phyloP scores from a whole-genome alignment of 768 basidiomycete species.

The Kwoniella dejecticola region DNA sequence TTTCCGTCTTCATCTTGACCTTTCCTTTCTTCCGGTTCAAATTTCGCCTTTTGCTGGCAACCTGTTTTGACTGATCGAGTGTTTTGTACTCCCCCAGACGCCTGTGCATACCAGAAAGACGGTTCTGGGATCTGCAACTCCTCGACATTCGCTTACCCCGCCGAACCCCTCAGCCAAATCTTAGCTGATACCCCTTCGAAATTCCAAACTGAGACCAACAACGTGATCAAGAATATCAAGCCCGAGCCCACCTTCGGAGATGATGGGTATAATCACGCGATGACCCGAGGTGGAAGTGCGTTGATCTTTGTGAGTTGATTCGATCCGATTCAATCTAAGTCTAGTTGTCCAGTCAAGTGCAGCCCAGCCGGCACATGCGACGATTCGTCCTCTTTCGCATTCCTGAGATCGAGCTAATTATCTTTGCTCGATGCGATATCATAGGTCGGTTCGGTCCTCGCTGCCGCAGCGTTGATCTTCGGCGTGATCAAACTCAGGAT shows the following conservation, averaged over 20 bases:
- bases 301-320: slow-evolving; percentile 52
- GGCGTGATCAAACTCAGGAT: slow-evolving; percentile 45
- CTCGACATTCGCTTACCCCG: slow-evolving; percentile 46
- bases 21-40: no score
- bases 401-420: slow-evolving; percentile 2
- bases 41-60: no score
- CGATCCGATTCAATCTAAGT: no score
- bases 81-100: slow-evolving; percentile 21
- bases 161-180: slow-evolving; percentile 42
- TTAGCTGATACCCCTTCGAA: slow-evolving; percentile 44
- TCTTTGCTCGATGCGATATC: background rate
- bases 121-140: slow-evolving; percentile 50
- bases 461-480: slow-evolving; percentile 42
- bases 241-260: slow-evolving; percentile 34
- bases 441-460: slow-evolving; percentile 45
- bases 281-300: slow-evolving; percentile 40
- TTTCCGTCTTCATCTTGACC: no score
- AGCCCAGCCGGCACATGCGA: no score
- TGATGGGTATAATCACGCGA: slow-evolving; percentile 37
- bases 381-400: background rate
- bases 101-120: slow-evolving; percentile 48
- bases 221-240: slow-evolving; percentile 32
- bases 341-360: no score
- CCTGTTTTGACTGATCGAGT: background rate
- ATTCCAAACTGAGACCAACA: slow-evolving; percentile 27